These are phyloP conservation scores for Suillus paluster DNA, from an alignment of 768 basidiomycete species.

Conservation along the genomic window DNA sequence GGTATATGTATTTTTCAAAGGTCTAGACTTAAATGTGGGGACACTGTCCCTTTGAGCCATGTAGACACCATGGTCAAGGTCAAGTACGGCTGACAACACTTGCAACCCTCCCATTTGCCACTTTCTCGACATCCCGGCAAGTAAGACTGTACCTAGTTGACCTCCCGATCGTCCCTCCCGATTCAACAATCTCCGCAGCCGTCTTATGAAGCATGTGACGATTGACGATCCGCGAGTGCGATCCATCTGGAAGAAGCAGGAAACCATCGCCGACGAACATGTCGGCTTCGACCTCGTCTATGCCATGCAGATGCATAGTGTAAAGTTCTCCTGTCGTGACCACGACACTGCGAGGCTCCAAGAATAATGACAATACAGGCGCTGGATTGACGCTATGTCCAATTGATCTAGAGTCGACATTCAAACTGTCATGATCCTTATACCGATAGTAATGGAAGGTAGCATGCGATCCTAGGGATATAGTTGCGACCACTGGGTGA, in stretches of 20 bases:
- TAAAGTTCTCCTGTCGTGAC: slow-evolving; percentile 77
- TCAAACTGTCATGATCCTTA: slow-evolving; percentile 28
- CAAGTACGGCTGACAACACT: background rate
- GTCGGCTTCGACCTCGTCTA: slow-evolving; percentile 62
- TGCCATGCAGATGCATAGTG: slow-evolving; percentile 79
- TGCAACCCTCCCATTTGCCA: slow-evolving; percentile 29
- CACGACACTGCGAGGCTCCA: slow-evolving; percentile 86
- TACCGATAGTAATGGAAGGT: slow-evolving; percentile 86
- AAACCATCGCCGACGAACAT: slow-evolving; percentile 31
- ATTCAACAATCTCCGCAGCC: slow-evolving; percentile 41
- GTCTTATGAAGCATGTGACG: slow-evolving; percentile 50
- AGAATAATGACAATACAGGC: slow-evolving; percentile 72
- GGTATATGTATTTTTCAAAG: background rate
- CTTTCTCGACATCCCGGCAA: slow-evolving; percentile 79
- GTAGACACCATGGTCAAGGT: background rate
- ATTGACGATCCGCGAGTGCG: slow-evolving; percentile 57
- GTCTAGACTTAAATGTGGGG: background rate
- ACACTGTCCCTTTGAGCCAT: background rate
- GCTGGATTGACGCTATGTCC: slow-evolving; percentile 64
- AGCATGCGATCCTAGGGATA: slow-evolving; percentile 84
- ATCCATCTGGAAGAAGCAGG: slow-evolving; percentile 28
- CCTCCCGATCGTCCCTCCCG: slow-evolving; percentile 60
- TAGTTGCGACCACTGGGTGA: slow-evolving; percentile 85
- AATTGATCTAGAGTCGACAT: slow-evolving; percentile 23
- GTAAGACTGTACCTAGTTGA: slow-evolving; percentile 79